A percentile compares a stretch with the other conserved stretches of the same genome.
phyloP scores from a whole-genome alignment of 768 basidiomycete species.

The Dictyophora rubrovolvata region DNA sequence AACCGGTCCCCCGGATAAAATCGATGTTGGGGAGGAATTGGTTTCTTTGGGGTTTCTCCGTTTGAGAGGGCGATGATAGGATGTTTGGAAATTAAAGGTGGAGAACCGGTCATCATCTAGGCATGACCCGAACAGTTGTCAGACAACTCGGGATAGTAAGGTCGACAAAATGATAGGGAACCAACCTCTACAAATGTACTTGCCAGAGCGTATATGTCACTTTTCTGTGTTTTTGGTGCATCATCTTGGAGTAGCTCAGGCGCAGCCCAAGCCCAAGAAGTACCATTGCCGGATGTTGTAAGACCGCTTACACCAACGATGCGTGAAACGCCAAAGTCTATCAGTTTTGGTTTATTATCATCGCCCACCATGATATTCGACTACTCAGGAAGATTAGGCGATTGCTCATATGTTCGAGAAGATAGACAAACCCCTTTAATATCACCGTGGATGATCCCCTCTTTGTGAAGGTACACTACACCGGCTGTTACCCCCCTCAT shows the following conservation, averaged over 20 bases:
- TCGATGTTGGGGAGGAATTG: neutral
- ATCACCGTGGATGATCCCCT: neutral
- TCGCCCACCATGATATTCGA: conserved; percentile 6
- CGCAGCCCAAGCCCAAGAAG: conserved; percentile 4
- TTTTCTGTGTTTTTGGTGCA: neutral
- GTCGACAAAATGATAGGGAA: neutral
- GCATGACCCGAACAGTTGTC: too few relatives aligned
- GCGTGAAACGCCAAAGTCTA: conserved; percentile 6
- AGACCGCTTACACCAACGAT: neutral
- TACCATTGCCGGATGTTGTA: conserved; percentile 1
- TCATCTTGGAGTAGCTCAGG: neutral
- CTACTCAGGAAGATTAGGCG: neutral
- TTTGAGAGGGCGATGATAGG: neutral
- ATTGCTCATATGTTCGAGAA: neutral
- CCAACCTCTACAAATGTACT: conserved; percentile 1
- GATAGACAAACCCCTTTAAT: conserved; percentile 4
- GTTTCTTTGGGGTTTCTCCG: neutral
- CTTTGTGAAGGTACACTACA: neutral
- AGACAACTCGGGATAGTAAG: too few relatives aligned
- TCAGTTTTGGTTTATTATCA: neutral
- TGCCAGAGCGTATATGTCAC: conserved; percentile 2
- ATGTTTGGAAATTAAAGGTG: neutral
- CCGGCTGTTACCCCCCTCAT: neutral
- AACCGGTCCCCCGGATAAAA: neutral
- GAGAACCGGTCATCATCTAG: conserved; percentile 1